Evolutionary conservation across 257 asterid species (phyloP), one percentile per base, ranked within the genome.

Genomic region (Solanum chiquidenum): DNA sequence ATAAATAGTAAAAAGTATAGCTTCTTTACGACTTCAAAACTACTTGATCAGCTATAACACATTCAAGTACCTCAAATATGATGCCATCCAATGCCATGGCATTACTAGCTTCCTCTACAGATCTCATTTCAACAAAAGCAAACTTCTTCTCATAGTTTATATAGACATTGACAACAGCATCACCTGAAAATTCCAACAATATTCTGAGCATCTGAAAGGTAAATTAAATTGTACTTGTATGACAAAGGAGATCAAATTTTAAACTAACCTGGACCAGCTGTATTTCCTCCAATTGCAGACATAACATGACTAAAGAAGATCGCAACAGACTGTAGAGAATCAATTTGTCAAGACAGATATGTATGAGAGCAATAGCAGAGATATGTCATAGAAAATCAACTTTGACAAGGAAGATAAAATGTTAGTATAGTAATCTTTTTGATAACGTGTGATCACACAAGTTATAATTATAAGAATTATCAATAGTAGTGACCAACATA

Each of bases 51-150:
- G 68, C 29, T 46, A 46, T 46, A 44, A 46, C 66, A 80, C 85
- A 46, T 33, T 72, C 76, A 42, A 31, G 58, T 92, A 96, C 99
- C 99, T 96, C 99, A 87, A 96, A 95, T 87, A 95, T 96, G 88
- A 96, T 95, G 87, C 98, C 99, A 90, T 96, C 99, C 55, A 96
- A 89, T 77, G 99, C 98, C 99, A 95, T 96, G 14, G 99, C 99
- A 90, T 96, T 96, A 88, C 99, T 96, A 86, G 99, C 99, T 92
- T 96, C 99, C 91, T 96, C 99, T 83, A 96, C 98, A 68, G 99
- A 95, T 90, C 99, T 92, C 99, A 96, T 95, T 92, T 96, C 99
- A 91, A 96, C 98, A 83, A 96, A 96, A 38, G 99, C 99, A 89
- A 96, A 96, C 86, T 96, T 96, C 91, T 95, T 96, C 92, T 96